Base-by-base conservation (phyloP, 768 basidiomycete species). In the Leccinum obscurum region DNA sequence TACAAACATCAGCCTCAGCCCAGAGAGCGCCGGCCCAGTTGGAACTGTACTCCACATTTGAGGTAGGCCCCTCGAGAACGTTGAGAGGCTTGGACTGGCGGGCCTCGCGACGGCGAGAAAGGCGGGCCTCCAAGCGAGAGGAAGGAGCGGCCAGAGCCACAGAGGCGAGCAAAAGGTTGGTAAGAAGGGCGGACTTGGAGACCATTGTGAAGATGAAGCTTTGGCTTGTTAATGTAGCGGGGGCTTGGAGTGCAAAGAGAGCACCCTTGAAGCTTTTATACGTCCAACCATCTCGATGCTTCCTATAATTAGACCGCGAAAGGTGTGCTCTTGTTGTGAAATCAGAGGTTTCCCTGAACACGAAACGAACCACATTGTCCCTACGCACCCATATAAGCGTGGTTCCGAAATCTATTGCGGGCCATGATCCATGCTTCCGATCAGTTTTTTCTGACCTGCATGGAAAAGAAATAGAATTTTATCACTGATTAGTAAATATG, bases 21-120 rank as follows among this genome's bases (percentile, higher is more conserved):
- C 37, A 60, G 34, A 62, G 26, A 56, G 61, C 70, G 50, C 67
- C 69, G 49, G 67, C 58, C 65, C 70, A 70, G 52, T 62, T 69
- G 28, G 28, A n/a, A 35, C 57, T 62, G 57, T 71, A 71, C 35
- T 55, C 20, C 26, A 60, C 41, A 26, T 54, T n/a, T 3, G 48
- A 20, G 3, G 44, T 46, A 20, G 44, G 0, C n/a, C 44, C 20
- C 44, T 56, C 58, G 17, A 64, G 0, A 26, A 30, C 52, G 46
- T 58, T 54, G 32, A 58, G 11, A n/a, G 51, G 66, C 17, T 53
- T 54, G 2, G 66, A 64, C 22, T 62, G 69, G 44, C 60, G 62
- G n/a, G 10, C 26, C 49, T 56, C 54, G 52, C 60, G 52, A 52
- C 62, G 68, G 24, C 61, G 68, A 46, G 65, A 52, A 57, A 64